Evolutionary conservation across 768 basidiomycete species (phyloP).

Genomic region (Amanita pseudoporphyria): DNA sequence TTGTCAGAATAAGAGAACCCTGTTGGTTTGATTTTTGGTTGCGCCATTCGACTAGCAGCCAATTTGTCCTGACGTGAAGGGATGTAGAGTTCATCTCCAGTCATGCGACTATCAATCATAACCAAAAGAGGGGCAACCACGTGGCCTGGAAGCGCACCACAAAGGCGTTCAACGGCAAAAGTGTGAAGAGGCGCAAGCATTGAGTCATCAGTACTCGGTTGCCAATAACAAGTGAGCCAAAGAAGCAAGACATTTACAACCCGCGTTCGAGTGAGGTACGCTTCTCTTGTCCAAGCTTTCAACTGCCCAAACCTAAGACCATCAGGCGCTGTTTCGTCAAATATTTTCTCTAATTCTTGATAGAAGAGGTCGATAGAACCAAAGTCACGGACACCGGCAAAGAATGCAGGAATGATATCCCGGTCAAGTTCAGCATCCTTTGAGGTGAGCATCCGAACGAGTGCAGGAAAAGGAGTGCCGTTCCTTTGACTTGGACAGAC

Average conservation of each 20-base stretch:
- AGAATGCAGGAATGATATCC: slow-evolving; percentile 44
- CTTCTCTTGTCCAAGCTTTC: slow-evolving; percentile 28
- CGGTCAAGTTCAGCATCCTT: slow-evolving; percentile 28
- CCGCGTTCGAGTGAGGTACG: slow-evolving; percentile 42
- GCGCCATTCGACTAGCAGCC: not conserved
- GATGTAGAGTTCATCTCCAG: slow-evolving; percentile 4
- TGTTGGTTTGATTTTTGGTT: slow-evolving; percentile 12
- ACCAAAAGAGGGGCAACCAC: slow-evolving; percentile 11
- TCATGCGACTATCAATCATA: slow-evolving; percentile 8
- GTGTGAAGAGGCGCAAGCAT: slow-evolving; percentile 22
- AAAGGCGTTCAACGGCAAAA: slow-evolving; percentile 17
- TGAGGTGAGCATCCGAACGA: slow-evolving; percentile 35
- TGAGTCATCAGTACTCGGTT: slow-evolving; percentile 36
- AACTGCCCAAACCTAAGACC: slow-evolving; percentile 23
- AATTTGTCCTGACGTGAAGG: not conserved
- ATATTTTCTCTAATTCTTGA: slow-evolving; percentile 33
- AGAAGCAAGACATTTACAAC: slow-evolving; percentile 49
- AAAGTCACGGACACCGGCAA: slow-evolving; percentile 67
- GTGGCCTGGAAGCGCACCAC: slow-evolving; percentile 19
- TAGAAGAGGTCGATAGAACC: slow-evolving; percentile 39
- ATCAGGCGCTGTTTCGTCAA: slow-evolving; percentile 25
- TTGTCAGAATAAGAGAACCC: slow-evolving; percentile 16
- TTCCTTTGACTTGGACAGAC: slow-evolving; percentile 19
- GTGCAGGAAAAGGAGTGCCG: slow-evolving; percentile 26
- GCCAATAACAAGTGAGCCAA: slow-evolving; percentile 74